Percentiles rank a stretch among this genome's conserved stretches.
phyloP scores from a whole-genome alignment of 306 rosid genomes.

The Delonix regia region DNA sequence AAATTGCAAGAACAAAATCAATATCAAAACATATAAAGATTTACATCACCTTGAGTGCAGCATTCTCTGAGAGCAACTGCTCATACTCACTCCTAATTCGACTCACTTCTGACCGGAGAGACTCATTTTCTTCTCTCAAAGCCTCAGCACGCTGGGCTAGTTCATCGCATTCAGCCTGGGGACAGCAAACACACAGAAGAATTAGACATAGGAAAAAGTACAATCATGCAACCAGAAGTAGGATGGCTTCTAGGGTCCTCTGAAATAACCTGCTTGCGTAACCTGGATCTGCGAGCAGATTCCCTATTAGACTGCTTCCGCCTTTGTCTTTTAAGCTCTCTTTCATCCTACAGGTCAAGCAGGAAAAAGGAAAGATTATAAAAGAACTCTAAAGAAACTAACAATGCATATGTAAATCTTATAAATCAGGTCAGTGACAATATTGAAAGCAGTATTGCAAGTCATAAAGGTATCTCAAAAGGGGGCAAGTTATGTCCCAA shows the following conservation, averaged over 20 bases:
- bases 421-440: constrained; percentile 8
- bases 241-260: constrained; percentile 4
- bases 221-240: constrained; percentile 26
- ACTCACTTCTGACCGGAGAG: constrained; percentile 77
- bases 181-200: constrained; percentile 27
- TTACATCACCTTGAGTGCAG: constrained; percentile 76
- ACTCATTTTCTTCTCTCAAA: constrained; percentile 85
- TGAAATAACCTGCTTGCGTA: constrained; percentile 85
- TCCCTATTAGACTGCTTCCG: constrained; percentile 97
- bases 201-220: constrained; percentile 20
- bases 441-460: neutral
- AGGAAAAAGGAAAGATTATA: constrained; percentile 1
- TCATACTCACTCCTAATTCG: constrained; percentile 83
- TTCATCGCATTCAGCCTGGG: constrained; percentile 90
- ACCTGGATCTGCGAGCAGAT: constrained; percentile 93
- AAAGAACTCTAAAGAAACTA: constrained; percentile 24
- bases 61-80: constrained; percentile 81
- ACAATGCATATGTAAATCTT: constrained; percentile 1
- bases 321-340: constrained; percentile 91
- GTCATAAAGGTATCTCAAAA: neutral
- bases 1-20: constrained; percentile 1
- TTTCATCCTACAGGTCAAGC: constrained; percentile 70
- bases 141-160: constrained; percentile 88
- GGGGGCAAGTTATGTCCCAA: neutral
- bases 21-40: constrained; percentile 34